Base-by-base conservation (phyloP, 2,329 filamentous ascomycete species). In the Elsinoe arachidis region DNA sequence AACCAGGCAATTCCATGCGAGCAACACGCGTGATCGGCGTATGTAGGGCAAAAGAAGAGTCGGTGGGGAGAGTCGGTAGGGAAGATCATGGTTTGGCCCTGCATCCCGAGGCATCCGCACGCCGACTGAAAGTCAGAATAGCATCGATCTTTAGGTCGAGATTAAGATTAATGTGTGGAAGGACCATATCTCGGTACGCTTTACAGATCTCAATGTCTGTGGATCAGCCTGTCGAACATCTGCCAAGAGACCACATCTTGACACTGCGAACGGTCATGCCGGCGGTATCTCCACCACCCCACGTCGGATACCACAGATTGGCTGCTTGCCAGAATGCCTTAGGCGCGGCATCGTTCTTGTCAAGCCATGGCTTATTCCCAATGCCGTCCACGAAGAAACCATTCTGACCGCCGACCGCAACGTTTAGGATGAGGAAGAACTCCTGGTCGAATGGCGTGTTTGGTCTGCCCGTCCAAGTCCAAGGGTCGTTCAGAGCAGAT, bases 361-460 rank as follows among this genome's bases (percentile, higher is more conserved):
- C 84, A 30, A 87, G 74, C 87, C 88, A 92, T 1, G 88, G 87
- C 75, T 91, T 91, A 15, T 76, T 79, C 41, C 78, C 78, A 64
- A 78, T 73, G 17, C 82, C 80, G 68, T 91, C 86, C 66, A 84
- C 74, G 65, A 91, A 92, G 86, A 86, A 91, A 33, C 87, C 87
- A 63, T 90, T 91, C 19, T 85, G 89, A 52, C 83, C 83, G 30
- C 88, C 88, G 6, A 91, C 87, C 10, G 83, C 87, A 2, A 91
- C 76, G 66, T 88, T 88, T 58, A 92, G 68, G 63, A 90, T 85
- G 46, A 92, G 78, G 65, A 87, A 90, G 66, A 91, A 91, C 14
- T 80, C 73, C 62, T 87, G 78, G 66, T 91, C 87, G 64, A 92
- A 92, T 0, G 88, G 88, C 0, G 87, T 83, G 60, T 84, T 80